A percentile compares a stretch with the other conserved stretches of the same genome.
These are phyloP conservation scores for Aspergillus tanneri DNA, from an alignment of 2,329 filamentous ascomycete species.

Conservation along the genomic window DNA sequence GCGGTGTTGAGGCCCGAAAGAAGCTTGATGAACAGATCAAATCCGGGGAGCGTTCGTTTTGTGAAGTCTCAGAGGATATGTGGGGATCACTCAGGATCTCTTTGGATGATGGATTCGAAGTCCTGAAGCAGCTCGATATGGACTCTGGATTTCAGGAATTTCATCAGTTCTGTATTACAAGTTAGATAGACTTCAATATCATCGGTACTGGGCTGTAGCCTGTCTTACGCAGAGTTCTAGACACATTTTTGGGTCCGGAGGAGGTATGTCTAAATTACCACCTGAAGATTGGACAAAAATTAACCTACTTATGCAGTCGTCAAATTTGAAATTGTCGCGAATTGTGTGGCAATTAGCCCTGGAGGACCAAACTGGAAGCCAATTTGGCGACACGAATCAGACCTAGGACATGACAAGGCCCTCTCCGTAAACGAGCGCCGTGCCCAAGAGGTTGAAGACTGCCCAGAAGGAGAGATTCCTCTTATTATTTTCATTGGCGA, in stretches of 20 bases:
- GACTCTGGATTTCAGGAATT: slow-evolving; percentile 64
- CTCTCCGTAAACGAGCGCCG: slow-evolving; percentile 63
- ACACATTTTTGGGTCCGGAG: slow-evolving; percentile 64
- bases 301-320: slow-evolving; percentile 33
- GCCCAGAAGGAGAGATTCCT: slow-evolving; percentile 62
- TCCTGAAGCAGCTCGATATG: slow-evolving; percentile 62
- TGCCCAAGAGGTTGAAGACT: slow-evolving; percentile 52
- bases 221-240: slow-evolving; percentile 60
- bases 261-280: slow-evolving; percentile 27
- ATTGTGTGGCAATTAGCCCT: slow-evolving; percentile 60
- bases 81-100: slow-evolving; percentile 66
- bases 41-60: slow-evolving; percentile 63
- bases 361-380: slow-evolving; percentile 64
- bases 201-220: slow-evolving; percentile 68
- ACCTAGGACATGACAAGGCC: slow-evolving; percentile 67
- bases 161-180: slow-evolving; percentile 63
- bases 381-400: slow-evolving; percentile 65
- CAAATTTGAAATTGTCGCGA: slow-evolving; percentile 67
- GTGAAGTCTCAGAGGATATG: slow-evolving; percentile 70
- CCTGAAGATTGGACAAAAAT: background rate
- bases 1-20: slow-evolving; percentile 56
- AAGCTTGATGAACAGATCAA: slow-evolving; percentile 64
- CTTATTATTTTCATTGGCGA: slow-evolving; percentile 70
- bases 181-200: slow-evolving; percentile 66
- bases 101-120: slow-evolving; percentile 65